A percentile compares a stretch with the other conserved stretches of the same genome.
These are phyloP conservation scores for Climacium dendroides DNA, from an alignment of 225 moss, liverwort and hornwort genomes.

Conservation along the genomic window DNA sequence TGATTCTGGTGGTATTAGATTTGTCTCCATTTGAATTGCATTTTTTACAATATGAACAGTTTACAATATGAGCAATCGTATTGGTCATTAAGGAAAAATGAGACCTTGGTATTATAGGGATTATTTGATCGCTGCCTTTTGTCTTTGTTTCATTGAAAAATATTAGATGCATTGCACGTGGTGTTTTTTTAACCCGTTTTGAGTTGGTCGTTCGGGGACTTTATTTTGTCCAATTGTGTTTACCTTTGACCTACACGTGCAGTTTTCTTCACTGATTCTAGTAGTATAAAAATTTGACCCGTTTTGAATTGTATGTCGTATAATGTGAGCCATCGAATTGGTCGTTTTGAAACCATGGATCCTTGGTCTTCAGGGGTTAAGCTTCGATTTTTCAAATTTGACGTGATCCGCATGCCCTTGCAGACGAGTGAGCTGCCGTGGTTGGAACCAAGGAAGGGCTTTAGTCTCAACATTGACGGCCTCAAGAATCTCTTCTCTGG, in stretches of 20 bases:
- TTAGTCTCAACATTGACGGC: slow-evolving; percentile 40
- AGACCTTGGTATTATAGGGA: not conserved
- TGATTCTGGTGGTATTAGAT: not conserved
- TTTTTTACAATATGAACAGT: not conserved
- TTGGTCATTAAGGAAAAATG: no score
- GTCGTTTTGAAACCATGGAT: not conserved
- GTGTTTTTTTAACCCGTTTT: not conserved
- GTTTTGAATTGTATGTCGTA: not conserved
- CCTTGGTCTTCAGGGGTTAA: not conserved
- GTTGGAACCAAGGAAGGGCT: slow-evolving; percentile 52
- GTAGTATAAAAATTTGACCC: no score
- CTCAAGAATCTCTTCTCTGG: slow-evolving; percentile 26
- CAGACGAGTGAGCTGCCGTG: slow-evolving; percentile 71
- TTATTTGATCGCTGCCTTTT: not conserved
- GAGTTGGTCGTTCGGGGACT: not conserved
- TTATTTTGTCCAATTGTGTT: not conserved
- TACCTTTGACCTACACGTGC: not conserved
- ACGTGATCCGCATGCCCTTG: not conserved
- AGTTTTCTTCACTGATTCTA: not conserved
- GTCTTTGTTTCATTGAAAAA: not conserved
- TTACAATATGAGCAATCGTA: not conserved
- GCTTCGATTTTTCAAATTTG: not conserved
- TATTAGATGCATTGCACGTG: not conserved
- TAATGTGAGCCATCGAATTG: not conserved
- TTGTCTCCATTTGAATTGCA: not conserved